Conservation (phyloP, 768 basidiomycete species). For the Trametes cubensis region DNA sequence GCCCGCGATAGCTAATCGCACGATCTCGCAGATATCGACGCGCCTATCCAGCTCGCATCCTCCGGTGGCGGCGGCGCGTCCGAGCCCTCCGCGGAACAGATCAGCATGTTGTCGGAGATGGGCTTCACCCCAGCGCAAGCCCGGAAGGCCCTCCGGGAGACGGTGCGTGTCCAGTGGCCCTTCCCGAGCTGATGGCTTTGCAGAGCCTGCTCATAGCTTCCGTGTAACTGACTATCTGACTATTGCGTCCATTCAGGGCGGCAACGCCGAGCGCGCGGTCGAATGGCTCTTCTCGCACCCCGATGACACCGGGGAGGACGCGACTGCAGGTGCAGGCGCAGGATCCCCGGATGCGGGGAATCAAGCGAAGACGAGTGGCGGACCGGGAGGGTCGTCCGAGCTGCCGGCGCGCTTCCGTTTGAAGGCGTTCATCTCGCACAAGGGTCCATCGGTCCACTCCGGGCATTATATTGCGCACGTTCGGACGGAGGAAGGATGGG, state of each 20-base stretch:
- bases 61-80: slow-evolving; percentile 34
- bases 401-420: slow-evolving; percentile 81
- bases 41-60: slow-evolving; percentile 54
- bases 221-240: not conserved
- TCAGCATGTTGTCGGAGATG: slow-evolving; percentile 83
- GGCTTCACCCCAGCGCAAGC: slow-evolving; percentile 87
- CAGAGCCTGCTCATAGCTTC: no score
- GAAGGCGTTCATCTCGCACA: slow-evolving; percentile 96
- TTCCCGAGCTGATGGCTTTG: not conserved
- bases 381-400: slow-evolving; percentile 52
- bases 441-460: slow-evolving; percentile 93
- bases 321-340: slow-evolving; percentile 33
- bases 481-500: slow-evolving; percentile 64
- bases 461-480: slow-evolving; percentile 93
- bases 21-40: slow-evolving; percentile 73
- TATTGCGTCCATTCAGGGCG: slow-evolving; percentile 46
- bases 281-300: slow-evolving; percentile 97
- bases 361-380: slow-evolving; percentile 26
- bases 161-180: slow-evolving; percentile 52
- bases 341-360: slow-evolving; percentile 29
- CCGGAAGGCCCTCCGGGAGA: slow-evolving; percentile 82
- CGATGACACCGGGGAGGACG: slow-evolving; percentile 75
- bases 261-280: slow-evolving; percentile 81
- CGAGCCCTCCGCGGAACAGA: slow-evolving; percentile 71
- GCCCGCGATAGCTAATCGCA: no score